A percentile compares a stretch with the other conserved stretches of the same genome.
These are phyloP conservation scores for Alternaria angustiovoidea DNA, from an alignment of 2,329 filamentous ascomycete species.

Conservation along the genomic window DNA sequence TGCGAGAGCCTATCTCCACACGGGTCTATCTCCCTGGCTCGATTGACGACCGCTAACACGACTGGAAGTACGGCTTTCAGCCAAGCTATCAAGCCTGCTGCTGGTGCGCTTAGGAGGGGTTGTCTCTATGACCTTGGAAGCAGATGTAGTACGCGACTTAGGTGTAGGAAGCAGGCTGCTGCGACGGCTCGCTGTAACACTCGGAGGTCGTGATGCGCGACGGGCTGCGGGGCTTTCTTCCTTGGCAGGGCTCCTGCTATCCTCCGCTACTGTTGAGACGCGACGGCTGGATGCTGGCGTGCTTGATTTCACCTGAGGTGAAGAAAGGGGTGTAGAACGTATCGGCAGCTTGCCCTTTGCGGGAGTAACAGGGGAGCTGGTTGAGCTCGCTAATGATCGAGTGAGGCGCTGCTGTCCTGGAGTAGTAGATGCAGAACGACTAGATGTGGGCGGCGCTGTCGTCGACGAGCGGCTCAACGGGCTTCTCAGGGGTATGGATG, in stretches of 20 bases:
- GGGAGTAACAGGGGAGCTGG: conserved; percentile 44
- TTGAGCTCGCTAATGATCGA: conserved; percentile 41
- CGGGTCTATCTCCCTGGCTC: conserved; percentile 31
- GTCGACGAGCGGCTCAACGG: conserved; percentile 40
- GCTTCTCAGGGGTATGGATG: conserved; percentile 48
- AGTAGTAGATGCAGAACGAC: conserved; percentile 41
- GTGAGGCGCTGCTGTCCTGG: conserved; percentile 36
- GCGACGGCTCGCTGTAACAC: conserved; percentile 42
- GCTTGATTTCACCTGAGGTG: conserved; percentile 20
- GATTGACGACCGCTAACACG: conserved; percentile 36
- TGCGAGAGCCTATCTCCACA: conserved; percentile 38
- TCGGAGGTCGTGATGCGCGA: conserved; percentile 38
- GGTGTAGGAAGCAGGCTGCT: conserved; percentile 40
- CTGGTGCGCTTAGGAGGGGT: conserved; percentile 24
- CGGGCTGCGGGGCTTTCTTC: conserved; percentile 44
- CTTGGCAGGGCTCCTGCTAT: conserved; percentile 24
- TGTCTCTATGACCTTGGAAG: conserved; percentile 23
- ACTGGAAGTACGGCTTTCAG: conserved; percentile 34
- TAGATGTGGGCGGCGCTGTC: conserved; percentile 32
- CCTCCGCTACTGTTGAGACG: conserved; percentile 30
- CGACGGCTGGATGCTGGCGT: conserved; percentile 39
- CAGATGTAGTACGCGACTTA: conserved; percentile 37
- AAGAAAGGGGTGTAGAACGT: conserved; percentile 32
- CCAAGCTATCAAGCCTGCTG: conserved; percentile 35
- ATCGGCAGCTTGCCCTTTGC: conserved; percentile 31